Evolutionary conservation across 306 rosid genomes (phyloP).

Genomic region (Citrullus colocynthis): DNA sequence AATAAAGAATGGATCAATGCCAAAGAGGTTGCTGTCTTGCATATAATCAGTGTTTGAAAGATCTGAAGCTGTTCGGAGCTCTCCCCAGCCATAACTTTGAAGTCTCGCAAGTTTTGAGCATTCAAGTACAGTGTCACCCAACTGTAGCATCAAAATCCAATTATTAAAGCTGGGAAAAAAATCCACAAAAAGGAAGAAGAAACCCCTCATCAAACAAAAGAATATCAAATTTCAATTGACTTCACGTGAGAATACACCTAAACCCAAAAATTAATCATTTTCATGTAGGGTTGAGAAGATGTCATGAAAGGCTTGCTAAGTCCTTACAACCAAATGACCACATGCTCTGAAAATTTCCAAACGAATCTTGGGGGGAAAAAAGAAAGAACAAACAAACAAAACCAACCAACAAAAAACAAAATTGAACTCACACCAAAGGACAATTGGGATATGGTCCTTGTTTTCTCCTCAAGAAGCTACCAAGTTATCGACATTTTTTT

Average conservation of each 20-base stretch:
- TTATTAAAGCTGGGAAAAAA: neutral
- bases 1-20: conserved; percentile 65
- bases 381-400: too few relatives aligned
- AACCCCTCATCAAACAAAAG: neutral
- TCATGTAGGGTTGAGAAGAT: neutral
- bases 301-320: neutral
- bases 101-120: conserved; percentile 39
- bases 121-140: conserved; percentile 16
- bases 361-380: neutral
- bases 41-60: conserved; percentile 18
- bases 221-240: neutral
- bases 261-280: neutral
- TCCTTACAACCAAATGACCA: neutral
- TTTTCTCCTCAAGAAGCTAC: too few relatives aligned
- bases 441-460: neutral
- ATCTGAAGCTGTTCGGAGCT: conserved; percentile 19
- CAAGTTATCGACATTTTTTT: neutral
- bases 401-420: neutral
- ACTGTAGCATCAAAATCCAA: conserved; percentile 21
- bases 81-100: conserved; percentile 69
- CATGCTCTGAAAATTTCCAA: neutral
- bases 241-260: neutral
- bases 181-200: neutral
- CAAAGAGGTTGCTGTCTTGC: conserved; percentile 39
- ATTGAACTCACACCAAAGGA: neutral